Percentiles rank a stretch among this genome's conserved stretches.
Evolutionary conservation across 2,329 filamentous ascomycete genomes (phyloP).

Genomic region (Aspergillus phoenicis): DNA sequence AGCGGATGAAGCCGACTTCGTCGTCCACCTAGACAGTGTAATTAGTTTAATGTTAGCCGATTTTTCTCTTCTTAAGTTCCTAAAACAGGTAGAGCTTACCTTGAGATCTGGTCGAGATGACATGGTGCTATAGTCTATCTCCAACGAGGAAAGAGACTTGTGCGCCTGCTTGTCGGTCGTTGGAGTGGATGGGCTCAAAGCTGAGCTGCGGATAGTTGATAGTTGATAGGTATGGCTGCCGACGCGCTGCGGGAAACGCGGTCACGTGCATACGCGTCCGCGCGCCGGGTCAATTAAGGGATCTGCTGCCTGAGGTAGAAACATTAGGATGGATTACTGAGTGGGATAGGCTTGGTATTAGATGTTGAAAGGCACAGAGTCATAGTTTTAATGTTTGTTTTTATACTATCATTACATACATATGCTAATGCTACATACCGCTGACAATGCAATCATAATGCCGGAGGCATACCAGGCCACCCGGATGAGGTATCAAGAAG

Average conservation of each 20-base stretch:
- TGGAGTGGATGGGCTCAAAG: conserved; percentile 1
- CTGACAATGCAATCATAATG: conserved; percentile 29
- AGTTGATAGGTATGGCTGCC: conserved; percentile 1
- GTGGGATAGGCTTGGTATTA: not conserved
- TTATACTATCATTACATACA: conserved; percentile 17
- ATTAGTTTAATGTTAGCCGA: not conserved
- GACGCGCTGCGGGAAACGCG: conserved; percentile 22
- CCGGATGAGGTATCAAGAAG: conserved; percentile 26
- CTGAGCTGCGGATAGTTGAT: not conserved
- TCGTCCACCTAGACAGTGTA: conserved; percentile 73
- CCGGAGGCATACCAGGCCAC: conserved; percentile 28
- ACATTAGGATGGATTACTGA: too few relatives aligned
- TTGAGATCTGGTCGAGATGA: conserved; percentile 72
- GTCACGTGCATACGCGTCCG: conserved; percentile 42
- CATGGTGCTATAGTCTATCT: conserved; percentile 52
- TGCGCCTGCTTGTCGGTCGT: conserved; percentile 13
- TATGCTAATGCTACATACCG: conserved; percentile 16
- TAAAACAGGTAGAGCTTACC: conserved; percentile 48
- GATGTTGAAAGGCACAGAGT: not conserved
- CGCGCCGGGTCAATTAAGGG: conserved; percentile 21
- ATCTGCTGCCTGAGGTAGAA: conserved; percentile 4
- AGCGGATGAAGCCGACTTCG: conserved; percentile 93
- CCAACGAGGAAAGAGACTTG: conserved; percentile 8
- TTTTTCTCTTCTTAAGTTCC: not conserved
- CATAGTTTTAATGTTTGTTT: conserved; percentile 7